phyloP scores from a whole-genome alignment of 441 rosid species.

The Adansonia madagascariensis region DNA sequence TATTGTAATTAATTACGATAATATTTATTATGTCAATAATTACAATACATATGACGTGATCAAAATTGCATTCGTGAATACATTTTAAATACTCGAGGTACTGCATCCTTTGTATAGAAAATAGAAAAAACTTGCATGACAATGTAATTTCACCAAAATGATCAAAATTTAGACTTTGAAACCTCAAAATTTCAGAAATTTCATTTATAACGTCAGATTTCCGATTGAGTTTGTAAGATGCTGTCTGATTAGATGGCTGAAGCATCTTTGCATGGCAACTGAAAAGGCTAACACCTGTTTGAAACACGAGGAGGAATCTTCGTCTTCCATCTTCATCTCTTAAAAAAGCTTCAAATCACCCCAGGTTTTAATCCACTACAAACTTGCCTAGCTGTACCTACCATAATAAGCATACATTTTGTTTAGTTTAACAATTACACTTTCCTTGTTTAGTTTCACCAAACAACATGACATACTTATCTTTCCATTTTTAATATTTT shows the following conservation, averaged over 20 bases:
- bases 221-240: background rate
- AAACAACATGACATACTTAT: too few relatives aligned
- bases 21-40: too few relatives aligned
- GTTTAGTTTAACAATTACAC: background rate
- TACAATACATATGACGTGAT: too few relatives aligned
- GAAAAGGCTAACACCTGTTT: background rate
- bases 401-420: background rate
- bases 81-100: too few relatives aligned
- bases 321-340: background rate
- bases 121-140: background rate
- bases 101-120: background rate
- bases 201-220: too few relatives aligned
- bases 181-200: too few relatives aligned
- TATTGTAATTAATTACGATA: too few relatives aligned
- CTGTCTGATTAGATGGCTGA: slow-evolving; percentile 3
- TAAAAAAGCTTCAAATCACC: background rate
- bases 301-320: background rate
- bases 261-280: background rate
- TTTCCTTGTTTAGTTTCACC: background rate
- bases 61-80: too few relatives aligned
- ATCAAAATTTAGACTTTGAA: too few relatives aligned
- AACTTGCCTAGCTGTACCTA: background rate
- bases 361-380: slow-evolving; percentile 10
- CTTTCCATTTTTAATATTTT: too few relatives aligned
- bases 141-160: too few relatives aligned